Evolutionary conservation across 768 basidiomycete genomes (phyloP).

Genomic region (Russula lepida): DNA sequence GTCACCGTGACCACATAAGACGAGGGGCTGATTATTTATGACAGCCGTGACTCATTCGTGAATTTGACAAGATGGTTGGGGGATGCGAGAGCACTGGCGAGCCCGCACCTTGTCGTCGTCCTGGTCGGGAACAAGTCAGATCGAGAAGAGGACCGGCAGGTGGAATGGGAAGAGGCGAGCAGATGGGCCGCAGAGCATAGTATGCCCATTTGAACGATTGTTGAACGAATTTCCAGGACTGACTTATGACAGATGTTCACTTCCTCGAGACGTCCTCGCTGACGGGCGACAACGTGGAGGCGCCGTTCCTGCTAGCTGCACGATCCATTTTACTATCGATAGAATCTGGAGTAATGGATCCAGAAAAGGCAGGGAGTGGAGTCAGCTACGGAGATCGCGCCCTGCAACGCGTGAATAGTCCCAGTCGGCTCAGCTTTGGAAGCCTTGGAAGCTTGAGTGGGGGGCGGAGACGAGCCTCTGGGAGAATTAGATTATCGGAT

Average conservation of each 20-base stretch:
- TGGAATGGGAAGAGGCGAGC: conserved; percentile 92
- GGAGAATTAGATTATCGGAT: conserved; percentile 50
- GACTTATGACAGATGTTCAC: conserved; percentile 57
- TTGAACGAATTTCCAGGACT: background rate
- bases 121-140: conserved; percentile 96
- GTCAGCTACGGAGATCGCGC: conserved; percentile 96
- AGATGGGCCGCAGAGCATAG: conserved; percentile 95
- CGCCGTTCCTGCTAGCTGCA: conserved; percentile 83
- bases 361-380: conserved; percentile 90
- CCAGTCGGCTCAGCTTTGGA: conserved; percentile 82
- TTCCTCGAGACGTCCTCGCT: conserved; percentile 92
- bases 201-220: conserved; percentile 28
- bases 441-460: conserved; percentile 77
- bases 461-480: conserved; percentile 47
- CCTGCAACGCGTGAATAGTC: conserved; percentile 81
- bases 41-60: conserved; percentile 78
- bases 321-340: conserved; percentile 84
- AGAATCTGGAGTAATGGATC: conserved; percentile 84
- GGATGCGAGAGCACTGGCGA: conserved; percentile 88
- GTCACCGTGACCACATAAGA: background rate
- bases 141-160: conserved; percentile 88
- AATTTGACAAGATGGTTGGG: conserved; percentile 85
- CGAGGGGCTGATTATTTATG: conserved; percentile 19
- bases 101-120: conserved; percentile 82
- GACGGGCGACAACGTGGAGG: conserved; percentile 87